Base-by-base conservation (phyloP, 2,329 filamentous ascomycete genomes). In the Ilyonectria robusta region DNA sequence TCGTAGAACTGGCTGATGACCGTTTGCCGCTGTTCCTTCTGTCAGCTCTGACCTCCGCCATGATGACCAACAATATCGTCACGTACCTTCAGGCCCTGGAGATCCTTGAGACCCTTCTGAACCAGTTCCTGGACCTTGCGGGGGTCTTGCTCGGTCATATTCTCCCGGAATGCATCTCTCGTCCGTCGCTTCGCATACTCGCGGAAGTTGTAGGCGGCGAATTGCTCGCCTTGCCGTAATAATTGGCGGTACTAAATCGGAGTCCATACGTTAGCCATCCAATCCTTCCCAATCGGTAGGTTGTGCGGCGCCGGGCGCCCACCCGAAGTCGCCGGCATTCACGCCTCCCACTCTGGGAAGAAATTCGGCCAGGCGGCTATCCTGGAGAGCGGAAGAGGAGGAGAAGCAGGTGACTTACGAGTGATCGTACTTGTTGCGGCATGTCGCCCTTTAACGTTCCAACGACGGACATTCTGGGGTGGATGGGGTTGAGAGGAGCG, bases 121-220 rank as follows among this genome's bases (percentile, higher is more conserved):
- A 98, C 88, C 76, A 98, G 84, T 81, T 97, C 94, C 82, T 98
- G 94, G 80, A 97, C 87, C 83, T 87, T 86, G 70, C 94, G 87
- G 72, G 89, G 87, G 78, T 98, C 96, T 51, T 89, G 84, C 76
- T 94, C 92, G 62, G 82, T 79, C 81, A 89, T 88, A 81, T 97
- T 88, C 80, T 97, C 94, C 76, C 92, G 89, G 82, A 98, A 99
- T 5, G 94, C 92, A 85, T 98, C 96, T 80, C 89, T 89, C 79
- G 96, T 97, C 81, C 95, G 90, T 78, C 96, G 92, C 82, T 91
- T 93, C 60, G 96, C 95, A 82, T 99, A 99, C 81, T 98, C 95
- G 83, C 96, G 91, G 87, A 98, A 99, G 84, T 98, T 99, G 86
- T 98, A 99, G 74, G 93, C 90, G 69, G 94, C 89, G 82, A 99